Base-by-base conservation (phyloP, 2,329 filamentous ascomycete genomes). In the Pestalotiopsis sp. region DNA sequence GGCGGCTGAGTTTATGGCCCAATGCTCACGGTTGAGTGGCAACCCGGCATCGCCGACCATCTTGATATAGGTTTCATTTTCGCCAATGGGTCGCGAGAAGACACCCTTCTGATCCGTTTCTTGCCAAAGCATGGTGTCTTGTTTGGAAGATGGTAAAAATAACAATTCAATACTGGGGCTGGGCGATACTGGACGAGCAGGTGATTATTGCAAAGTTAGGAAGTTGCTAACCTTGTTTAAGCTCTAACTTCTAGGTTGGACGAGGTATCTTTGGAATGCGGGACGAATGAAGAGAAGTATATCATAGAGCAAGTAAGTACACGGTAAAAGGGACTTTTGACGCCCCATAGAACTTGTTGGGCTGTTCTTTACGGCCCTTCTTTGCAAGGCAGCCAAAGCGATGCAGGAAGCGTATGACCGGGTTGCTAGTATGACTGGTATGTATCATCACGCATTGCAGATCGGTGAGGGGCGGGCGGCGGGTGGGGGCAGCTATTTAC, bases 1-100 rank as follows among this genome's bases (percentile, higher is more conserved):
- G 57, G 71, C 70, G 1, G 72, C 70, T 4, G 72, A 71, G 31
- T 75, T 75, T 62, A 79, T 70, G 17, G 78, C 70, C 78, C 78
- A 79, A 66, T 78, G 74, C 68, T 80, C 78, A 58, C 77, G 76
- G 36, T 75, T 73, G 11, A 78, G 66, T 4, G 71, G 66, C 31
- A 70, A 69, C 45, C 72, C 74, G 27, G 69, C 63, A 56, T 78
- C 76, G n/a, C 72, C 76, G n/a, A 77, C 31, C 4, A 78, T 68
- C 65, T 77, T 78, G 66, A 77, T 76, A 41, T 76, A 79, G 4
- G 68, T 72, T 71, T 79, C 76, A 52, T 71, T 72, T 41, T 72
- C 72, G 49, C 66, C 60, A 27, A 68, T 64, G 11, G 59, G 45
- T 25, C 66, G 66, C 12, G 31, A 45, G n/a, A 64, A 68, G 40